Conservation (phyloP, 176 grass and related monocot genomes). For the Lolium multiflorum region DNA sequence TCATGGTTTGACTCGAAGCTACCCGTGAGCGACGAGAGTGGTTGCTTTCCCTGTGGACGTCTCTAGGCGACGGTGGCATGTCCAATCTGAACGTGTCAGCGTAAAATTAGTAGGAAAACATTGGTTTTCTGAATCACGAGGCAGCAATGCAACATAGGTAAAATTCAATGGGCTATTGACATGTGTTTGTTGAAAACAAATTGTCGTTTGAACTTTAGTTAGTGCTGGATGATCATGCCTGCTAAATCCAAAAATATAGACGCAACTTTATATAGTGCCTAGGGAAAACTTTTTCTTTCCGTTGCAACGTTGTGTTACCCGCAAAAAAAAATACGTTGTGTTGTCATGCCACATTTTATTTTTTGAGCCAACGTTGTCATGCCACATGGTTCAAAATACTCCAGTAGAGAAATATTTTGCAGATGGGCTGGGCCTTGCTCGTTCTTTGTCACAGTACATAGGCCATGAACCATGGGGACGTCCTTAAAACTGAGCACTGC, state of each 20-base stretch:
- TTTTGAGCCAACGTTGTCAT: no score
- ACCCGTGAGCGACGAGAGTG: conserved; percentile 38
- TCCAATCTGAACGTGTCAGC: conserved; percentile 12
- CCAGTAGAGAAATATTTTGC: not conserved
- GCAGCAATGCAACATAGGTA: not conserved
- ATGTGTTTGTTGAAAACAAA: not conserved
- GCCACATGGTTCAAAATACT: no score
- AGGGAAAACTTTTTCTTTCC: no score
- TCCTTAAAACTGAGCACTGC: not conserved
- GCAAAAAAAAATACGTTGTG: no score
- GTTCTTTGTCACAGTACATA: not conserved
- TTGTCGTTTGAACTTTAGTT: conserved; percentile 4
- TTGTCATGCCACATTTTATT: no score
- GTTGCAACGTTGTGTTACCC: no score
- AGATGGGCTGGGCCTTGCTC: not conserved
- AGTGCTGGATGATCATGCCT: not conserved
- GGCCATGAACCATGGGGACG: not conserved
- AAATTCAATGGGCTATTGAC: not conserved
- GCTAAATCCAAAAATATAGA: not conserved
- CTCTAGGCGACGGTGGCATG: not conserved
- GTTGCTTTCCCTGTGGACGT: not conserved
- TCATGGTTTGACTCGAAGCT: conserved; percentile 12
- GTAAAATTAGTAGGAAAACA: conserved; percentile 7
- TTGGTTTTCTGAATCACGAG: not conserved
- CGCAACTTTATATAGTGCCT: not conserved